Conservation (phyloP, 768 basidiomycete genomes). For the Termitomyces sp. region DNA sequence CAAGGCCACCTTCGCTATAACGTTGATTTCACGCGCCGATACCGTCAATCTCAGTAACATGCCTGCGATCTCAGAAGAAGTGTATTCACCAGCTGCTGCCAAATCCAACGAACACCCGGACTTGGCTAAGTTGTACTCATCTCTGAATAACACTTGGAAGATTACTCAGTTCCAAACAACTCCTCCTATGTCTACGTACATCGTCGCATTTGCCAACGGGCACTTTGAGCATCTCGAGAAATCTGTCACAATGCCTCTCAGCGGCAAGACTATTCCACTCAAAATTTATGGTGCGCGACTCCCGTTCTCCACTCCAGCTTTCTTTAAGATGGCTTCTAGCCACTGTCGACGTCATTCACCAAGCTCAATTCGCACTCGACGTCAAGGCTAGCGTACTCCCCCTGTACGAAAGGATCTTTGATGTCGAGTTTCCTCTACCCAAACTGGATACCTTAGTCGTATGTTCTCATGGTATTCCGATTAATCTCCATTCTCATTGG, state of each 20-base stretch:
- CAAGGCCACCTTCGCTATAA: constrained; percentile 79
- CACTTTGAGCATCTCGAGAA: constrained; percentile 70
- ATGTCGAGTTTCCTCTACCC: constrained; percentile 88
- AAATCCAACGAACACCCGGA: constrained; percentile 24
- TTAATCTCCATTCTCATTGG: neutral
- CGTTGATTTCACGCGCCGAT: constrained; percentile 73
- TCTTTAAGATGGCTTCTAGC: constrained; percentile 35
- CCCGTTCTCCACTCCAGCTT: neutral
- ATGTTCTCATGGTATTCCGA: constrained; percentile 20
- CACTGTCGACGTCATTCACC: constrained; percentile 78
- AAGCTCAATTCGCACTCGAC: constrained; percentile 84
- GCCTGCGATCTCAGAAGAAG: constrained; percentile 63
- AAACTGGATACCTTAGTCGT: constrained; percentile 93
- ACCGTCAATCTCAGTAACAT: constrained; percentile 87
- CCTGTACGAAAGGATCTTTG: constrained; percentile 89
- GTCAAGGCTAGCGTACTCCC: constrained; percentile 81
- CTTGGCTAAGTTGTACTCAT: constrained; percentile 38
- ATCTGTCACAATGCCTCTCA: constrained; percentile 75
- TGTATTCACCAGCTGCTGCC: constrained; percentile 29
- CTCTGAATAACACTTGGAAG: constrained; percentile 61
- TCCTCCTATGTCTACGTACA: constrained; percentile 86
- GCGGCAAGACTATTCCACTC: constrained; percentile 76
- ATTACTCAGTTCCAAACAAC: constrained; percentile 78
- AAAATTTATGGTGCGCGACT: constrained; percentile 70
- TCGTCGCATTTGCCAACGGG: constrained; percentile 86